Conservation (phyloP, 768 basidiomycete species). For the Tricholoma hemisulphureum region DNA sequence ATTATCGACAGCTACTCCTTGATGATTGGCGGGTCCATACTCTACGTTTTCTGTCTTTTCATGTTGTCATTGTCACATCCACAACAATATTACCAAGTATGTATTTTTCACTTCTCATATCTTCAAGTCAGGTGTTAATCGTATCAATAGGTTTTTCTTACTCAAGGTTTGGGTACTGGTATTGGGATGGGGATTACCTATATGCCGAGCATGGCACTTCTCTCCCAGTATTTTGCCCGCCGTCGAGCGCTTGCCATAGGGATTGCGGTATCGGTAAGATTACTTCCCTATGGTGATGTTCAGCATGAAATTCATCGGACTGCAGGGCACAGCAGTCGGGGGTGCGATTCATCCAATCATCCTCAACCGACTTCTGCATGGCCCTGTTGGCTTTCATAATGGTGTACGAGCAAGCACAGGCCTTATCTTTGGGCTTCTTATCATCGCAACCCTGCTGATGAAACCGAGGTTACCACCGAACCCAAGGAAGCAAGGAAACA, state of each 20-base stretch:
- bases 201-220: constrained; percentile 44
- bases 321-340: constrained; percentile 53
- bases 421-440: constrained; percentile 28
- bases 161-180: constrained; percentile 48
- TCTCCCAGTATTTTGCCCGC: constrained; percentile 49
- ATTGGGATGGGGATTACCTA: constrained; percentile 47
- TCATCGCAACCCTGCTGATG: constrained; percentile 30
- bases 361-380: constrained; percentile 55
- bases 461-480: constrained; percentile 41
- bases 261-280: constrained; percentile 40
- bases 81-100: constrained; percentile 30
- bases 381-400: constrained; percentile 50
- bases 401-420: constrained; percentile 41
- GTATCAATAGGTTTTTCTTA: constrained; percentile 40
- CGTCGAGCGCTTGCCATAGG: constrained; percentile 50
- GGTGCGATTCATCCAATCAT: constrained; percentile 64
- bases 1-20: constrained; percentile 21
- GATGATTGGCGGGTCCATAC: constrained; percentile 27
- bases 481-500: constrained; percentile 29
- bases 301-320: constrained; percentile 12
- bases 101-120: background rate
- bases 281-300: constrained; percentile 8
- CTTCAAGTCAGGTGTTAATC: background rate
- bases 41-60: constrained; percentile 30
- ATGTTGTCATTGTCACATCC: constrained; percentile 31